Evolutionary conservation across 129 eudicot species (phyloP).

Genomic region (Mikania micrantha): DNA sequence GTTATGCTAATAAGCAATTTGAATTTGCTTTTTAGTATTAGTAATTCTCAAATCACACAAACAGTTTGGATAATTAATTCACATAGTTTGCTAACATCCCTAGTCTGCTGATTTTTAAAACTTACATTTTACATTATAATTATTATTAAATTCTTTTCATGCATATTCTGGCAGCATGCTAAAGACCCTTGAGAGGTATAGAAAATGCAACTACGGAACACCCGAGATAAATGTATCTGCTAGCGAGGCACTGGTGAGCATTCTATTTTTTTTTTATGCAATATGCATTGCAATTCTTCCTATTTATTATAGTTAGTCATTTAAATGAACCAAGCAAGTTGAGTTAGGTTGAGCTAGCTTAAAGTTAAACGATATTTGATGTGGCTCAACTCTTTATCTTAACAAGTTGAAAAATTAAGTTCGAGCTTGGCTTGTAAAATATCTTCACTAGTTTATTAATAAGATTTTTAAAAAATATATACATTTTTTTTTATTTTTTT

Average conservation of each 20-base stretch:
- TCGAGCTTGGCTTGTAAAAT: too few relatives aligned
- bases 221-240: slow-evolving; percentile 76
- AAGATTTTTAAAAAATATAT: too few relatives aligned
- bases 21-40: neutral
- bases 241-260: slow-evolving; percentile 74
- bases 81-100: neutral
- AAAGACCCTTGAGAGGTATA: slow-evolving; percentile 87
- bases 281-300: neutral
- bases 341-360: too few relatives aligned
- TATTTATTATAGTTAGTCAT: neutral
- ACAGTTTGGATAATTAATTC: neutral
- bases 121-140: neutral
- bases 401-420: too few relatives aligned
- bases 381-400: too few relatives aligned
- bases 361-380: too few relatives aligned
- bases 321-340: too few relatives aligned
- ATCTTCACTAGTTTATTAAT: too few relatives aligned
- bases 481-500: too few relatives aligned
- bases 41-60: neutral
- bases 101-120: neutral
- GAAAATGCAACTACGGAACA: slow-evolving; percentile 90
- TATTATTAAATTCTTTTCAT: neutral
- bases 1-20: neutral
- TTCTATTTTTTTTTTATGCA: neutral
- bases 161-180: slow-evolving; percentile 66